Conservation (phyloP, 2,329 filamentous ascomycete species). For the Pseudogymnoascus sp. region DNA sequence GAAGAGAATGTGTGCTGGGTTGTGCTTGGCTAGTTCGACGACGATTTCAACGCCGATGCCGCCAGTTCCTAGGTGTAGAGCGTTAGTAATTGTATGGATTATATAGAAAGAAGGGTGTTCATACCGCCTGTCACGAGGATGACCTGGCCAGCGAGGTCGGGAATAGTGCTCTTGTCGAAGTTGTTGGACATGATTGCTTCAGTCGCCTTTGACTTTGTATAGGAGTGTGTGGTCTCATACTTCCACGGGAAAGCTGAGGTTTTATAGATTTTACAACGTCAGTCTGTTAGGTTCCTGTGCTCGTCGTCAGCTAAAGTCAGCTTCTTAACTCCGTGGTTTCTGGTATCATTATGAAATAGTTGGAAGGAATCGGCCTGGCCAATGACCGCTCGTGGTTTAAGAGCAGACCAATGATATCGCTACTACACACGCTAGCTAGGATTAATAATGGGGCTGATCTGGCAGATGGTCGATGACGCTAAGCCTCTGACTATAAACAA, state of each 20-base stretch:
- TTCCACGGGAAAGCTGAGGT: neutral
- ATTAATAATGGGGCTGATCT: neutral
- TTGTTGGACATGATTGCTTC: neutral
- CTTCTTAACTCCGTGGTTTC: neutral
- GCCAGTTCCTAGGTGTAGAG: slow-evolving; percentile 21
- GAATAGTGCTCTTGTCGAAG: slow-evolving; percentile 29
- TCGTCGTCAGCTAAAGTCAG: neutral
- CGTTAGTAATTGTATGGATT: neutral
- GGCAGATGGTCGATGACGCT: neutral
- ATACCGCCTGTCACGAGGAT: slow-evolving; percentile 40
- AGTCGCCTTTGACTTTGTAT: neutral
- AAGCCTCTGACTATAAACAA: neutral
- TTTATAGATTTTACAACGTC: neutral
- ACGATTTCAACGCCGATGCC: slow-evolving; percentile 41
- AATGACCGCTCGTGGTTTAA: neutral
- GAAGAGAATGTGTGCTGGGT: slow-evolving; percentile 33
- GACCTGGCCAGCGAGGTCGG: slow-evolving; percentile 32
- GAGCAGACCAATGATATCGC: neutral
- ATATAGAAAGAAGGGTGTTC: neutral
- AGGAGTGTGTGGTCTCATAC: neutral
- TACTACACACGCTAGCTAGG: neutral
- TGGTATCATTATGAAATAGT: neutral
- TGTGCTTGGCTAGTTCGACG: slow-evolving; percentile 34
- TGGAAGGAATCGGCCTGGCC: neutral
- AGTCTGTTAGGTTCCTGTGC: neutral